Percentiles rank a stretch among this genome's conserved stretches.
Conservation (phyloP, 1,284 basidiomycete species). For the Trametes polyzona region DNA sequence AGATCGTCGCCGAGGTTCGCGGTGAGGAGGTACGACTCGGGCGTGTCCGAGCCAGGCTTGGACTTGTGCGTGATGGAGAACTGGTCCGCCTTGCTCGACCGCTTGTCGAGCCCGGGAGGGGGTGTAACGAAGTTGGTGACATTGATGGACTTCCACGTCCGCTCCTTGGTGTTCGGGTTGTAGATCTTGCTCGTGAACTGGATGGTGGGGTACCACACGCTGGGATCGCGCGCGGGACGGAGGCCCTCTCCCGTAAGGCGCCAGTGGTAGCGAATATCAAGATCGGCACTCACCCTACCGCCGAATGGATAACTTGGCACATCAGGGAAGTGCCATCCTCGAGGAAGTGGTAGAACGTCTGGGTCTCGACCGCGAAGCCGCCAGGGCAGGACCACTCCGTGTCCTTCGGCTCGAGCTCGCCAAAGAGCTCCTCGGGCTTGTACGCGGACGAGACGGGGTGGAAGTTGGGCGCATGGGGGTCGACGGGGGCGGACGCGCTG, state of each 20-base stretch:
- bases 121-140: slow-evolving; percentile 84
- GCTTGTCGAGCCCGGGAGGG: slow-evolving; percentile 78
- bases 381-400: slow-evolving; percentile 83
- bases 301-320: slow-evolving; percentile 95
- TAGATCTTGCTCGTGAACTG: slow-evolving; percentile 95
- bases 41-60: slow-evolving; percentile 63
- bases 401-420: slow-evolving; percentile 74
- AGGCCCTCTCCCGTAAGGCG: not conserved
- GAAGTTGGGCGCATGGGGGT: slow-evolving; percentile 75
- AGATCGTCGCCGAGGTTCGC: slow-evolving; percentile 84
- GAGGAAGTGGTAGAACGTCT: slow-evolving; percentile 85
- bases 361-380: slow-evolving; percentile 93
- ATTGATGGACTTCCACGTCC: slow-evolving; percentile 89
- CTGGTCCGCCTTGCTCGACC: slow-evolving; percentile 89
- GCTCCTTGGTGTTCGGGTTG: slow-evolving; percentile 80
- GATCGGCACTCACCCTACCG: slow-evolving; percentile 77
- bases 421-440: slow-evolving; percentile 61
- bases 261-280: not conserved
- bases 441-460: slow-evolving; percentile 71
- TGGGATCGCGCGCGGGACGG: slow-evolving; percentile 35
- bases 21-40: slow-evolving; percentile 80
- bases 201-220: slow-evolving; percentile 91
- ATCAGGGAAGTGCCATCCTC: slow-evolving; percentile 85
- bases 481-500: slow-evolving; percentile 57
- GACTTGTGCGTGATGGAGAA: slow-evolving; percentile 82